A percentile compares a stretch with the other conserved stretches of the same genome.
phyloP scores from a whole-genome alignment of 2,329 filamentous ascomycete genomes.

The Fusarium sp. region DNA sequence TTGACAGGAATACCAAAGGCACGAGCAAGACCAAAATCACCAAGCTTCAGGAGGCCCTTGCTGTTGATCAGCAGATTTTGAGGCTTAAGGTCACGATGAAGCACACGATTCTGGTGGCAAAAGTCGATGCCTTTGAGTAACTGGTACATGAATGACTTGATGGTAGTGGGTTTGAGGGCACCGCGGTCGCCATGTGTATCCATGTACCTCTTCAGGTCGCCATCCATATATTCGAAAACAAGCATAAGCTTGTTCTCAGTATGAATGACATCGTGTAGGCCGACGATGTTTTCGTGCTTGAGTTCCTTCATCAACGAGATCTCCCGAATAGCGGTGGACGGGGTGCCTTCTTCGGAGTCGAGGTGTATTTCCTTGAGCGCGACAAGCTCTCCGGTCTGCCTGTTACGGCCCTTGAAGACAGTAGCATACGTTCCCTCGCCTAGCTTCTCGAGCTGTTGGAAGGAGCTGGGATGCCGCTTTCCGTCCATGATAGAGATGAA shows the following conservation, averaged over 20 bases:
- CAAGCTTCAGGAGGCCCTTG: conserved; percentile 89
- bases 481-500: conserved; percentile 76
- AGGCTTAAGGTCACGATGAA: conserved; percentile 95
- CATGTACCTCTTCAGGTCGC: conserved; percentile 99
- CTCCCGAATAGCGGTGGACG: conserved; percentile 95
- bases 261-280: conserved; percentile 97
- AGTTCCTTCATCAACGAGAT: conserved; percentile 99
- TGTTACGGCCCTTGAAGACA: conserved; percentile 97
- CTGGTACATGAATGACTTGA: conserved; percentile 99
- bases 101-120: conserved; percentile 95
- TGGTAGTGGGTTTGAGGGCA: conserved; percentile 86
- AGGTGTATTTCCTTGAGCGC: conserved; percentile 99
- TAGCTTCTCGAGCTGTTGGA: conserved; percentile 99
- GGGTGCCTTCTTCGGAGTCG: conserved; percentile 97
- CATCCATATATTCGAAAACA: conserved; percentile 99
- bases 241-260: conserved; percentile 99
- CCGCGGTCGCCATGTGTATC: conserved; percentile 90
- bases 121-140: conserved; percentile 95
- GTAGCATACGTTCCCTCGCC: conserved; percentile 99
- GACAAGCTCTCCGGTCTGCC: conserved; percentile 95
- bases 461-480: conserved; percentile 92
- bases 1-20: conserved; percentile 98
- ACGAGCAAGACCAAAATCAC: conserved; percentile 92
- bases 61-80: conserved; percentile 96
- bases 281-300: conserved; percentile 98